These are phyloP conservation scores for Ramaria rubella DNA, from an alignment of 768 basidiomycete genomes.

Conservation along the genomic window DNA sequence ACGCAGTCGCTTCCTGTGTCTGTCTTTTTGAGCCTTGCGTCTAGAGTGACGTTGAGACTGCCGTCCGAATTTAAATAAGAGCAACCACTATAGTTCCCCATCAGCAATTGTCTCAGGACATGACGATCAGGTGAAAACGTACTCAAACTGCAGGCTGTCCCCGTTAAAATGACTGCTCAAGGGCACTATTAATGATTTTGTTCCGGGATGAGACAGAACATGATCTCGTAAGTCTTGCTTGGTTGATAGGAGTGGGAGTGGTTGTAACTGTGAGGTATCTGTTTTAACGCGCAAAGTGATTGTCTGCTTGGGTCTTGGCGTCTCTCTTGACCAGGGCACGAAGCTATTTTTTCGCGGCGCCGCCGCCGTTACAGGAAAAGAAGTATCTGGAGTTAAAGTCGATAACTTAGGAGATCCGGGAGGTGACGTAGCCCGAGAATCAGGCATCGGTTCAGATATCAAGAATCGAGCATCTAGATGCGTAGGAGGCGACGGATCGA, in stretches of 20 bases:
- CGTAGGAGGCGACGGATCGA: conserved; percentile 1
- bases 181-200: background rate
- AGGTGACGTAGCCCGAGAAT: background rate
- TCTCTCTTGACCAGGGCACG: background rate
- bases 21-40: background rate
- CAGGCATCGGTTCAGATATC: background rate
- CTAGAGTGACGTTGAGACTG: background rate
- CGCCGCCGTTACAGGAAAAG: background rate
- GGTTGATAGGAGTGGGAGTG: background rate
- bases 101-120: background rate
- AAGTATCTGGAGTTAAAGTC: background rate
- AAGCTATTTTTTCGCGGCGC: background rate
- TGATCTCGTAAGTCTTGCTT: conserved; percentile 1
- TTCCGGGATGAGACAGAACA: background rate
- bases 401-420: background rate
- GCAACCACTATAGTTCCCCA: background rate
- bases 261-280: background rate
- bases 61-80: conserved; percentile 5
- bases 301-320: background rate
- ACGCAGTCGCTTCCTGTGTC: background rate
- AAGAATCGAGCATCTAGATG: conserved; percentile 2
- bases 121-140: background rate
- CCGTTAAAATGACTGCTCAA: background rate
- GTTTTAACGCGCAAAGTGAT: background rate
- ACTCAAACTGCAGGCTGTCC: conserved; percentile 9